phyloP scores from a whole-genome alignment of 2,329 filamentous ascomycete genomes.

The Hymenoscyphus fructigenus region DNA sequence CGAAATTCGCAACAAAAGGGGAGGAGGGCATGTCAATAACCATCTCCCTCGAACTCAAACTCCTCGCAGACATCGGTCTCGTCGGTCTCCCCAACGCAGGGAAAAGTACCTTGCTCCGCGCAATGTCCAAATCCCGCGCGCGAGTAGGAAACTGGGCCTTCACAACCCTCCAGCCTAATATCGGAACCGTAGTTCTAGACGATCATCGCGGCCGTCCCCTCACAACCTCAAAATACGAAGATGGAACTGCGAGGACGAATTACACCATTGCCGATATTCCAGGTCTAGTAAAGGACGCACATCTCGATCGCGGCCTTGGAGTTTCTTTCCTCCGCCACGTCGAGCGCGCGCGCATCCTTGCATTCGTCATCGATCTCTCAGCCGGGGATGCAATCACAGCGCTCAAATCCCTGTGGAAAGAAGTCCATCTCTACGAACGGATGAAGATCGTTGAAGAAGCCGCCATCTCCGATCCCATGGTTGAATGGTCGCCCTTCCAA shows the following conservation, averaged over 20 bases:
- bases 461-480: slow-evolving; percentile 64
- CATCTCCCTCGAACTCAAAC: slow-evolving; percentile 86
- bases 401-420: slow-evolving; percentile 81
- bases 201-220: slow-evolving; percentile 74
- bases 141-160: slow-evolving; percentile 95
- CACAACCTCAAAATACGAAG: slow-evolving; percentile 43
- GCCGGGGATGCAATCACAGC: slow-evolving; percentile 77
- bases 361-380: slow-evolving; percentile 86
- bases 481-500: slow-evolving; percentile 53
- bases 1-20: slow-evolving; percentile 86
- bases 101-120: slow-evolving; percentile 87
- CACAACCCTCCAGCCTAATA: slow-evolving; percentile 91
- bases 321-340: slow-evolving; percentile 92
- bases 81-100: slow-evolving; percentile 95
- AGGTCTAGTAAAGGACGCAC: slow-evolving; percentile 86
- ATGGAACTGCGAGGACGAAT: slow-evolving; percentile 62
- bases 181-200: slow-evolving; percentile 93
- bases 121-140: slow-evolving; percentile 83
- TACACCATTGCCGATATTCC: slow-evolving; percentile 97
- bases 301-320: slow-evolving; percentile 87
- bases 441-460: slow-evolving; percentile 69
- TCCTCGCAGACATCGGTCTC: slow-evolving; percentile 90
- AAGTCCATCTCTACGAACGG: slow-evolving; percentile 79
- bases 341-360: slow-evolving; percentile 87
- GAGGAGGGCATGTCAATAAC: slow-evolving; percentile 76